Evolutionary conservation across 371 early-diverging fungal genomes (phyloP).

Genomic region (Vavraia culicis): DNA sequence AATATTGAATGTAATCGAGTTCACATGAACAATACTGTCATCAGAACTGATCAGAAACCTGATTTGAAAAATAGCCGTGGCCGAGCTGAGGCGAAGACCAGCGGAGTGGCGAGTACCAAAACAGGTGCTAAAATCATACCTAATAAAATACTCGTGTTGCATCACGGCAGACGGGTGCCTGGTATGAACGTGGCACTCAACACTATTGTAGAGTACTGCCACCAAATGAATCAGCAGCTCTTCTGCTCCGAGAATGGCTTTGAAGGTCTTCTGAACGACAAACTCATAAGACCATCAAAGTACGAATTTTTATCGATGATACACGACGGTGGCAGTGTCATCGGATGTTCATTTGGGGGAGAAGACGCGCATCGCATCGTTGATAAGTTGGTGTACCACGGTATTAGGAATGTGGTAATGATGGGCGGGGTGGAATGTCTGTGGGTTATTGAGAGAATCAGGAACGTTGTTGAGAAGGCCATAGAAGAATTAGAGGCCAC

Average conservation of each 20-base stretch:
- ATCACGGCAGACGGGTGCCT: constrained; percentile 76
- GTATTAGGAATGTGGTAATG: constrained; percentile 62
- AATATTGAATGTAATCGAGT: not conserved
- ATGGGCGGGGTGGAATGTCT: constrained; percentile 79
- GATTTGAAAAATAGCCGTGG: constrained; percentile 65
- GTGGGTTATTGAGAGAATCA: constrained; percentile 46
- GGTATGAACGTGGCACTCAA: constrained; percentile 91
- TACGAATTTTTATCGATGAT: constrained; percentile 62
- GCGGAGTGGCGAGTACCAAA: constrained; percentile 57
- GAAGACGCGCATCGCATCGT: constrained; percentile 60
- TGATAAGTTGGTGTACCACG: constrained; percentile 63
- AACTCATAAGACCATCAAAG: constrained; percentile 5
- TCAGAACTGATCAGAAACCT: constrained; percentile 46
- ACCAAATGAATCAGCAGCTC: constrained; percentile 60
- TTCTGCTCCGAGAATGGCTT: constrained; percentile 72
- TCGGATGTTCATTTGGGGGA: constrained; percentile 64
- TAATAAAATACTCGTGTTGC: constrained; percentile 61
- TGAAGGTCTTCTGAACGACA: constrained; percentile 55
- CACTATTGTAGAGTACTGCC: constrained; percentile 58
- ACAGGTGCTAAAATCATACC: constrained; percentile 53
- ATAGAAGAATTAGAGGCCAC: not conserved
- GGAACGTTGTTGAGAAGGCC: not conserved
- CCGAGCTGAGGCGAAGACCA: constrained; percentile 45
- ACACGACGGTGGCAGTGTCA: constrained; percentile 64
- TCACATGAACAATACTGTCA: constrained; percentile 4